A percentile compares a stretch with the other conserved stretches of the same genome.
phyloP scores from a whole-genome alignment of 768 basidiomycete species.

The Boletus eberwhitei region DNA sequence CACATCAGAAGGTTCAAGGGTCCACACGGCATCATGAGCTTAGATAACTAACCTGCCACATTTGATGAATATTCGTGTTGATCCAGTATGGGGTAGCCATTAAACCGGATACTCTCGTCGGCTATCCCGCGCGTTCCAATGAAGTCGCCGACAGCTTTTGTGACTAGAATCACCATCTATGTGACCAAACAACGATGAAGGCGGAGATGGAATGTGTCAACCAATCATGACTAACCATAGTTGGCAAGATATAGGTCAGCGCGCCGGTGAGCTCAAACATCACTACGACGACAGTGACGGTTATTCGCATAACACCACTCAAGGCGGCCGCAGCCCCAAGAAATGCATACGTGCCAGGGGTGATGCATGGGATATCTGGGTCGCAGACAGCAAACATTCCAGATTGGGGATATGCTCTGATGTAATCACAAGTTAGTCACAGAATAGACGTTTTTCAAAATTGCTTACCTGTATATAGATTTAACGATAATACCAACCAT shows the following conservation, averaged over 20 bases:
- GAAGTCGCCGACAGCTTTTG: constrained; percentile 95
- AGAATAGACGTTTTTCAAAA: too few relatives aligned
- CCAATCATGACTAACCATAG: constrained; percentile 66
- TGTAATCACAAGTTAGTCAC: not conserved
- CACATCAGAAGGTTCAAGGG: constrained; percentile 1
- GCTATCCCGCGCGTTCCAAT: constrained; percentile 93
- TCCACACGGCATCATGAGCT: constrained; percentile 1
- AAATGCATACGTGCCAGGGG: constrained; percentile 97
- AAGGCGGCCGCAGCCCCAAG: constrained; percentile 95
- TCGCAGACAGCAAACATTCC: constrained; percentile 89
- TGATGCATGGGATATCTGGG: constrained; percentile 94
- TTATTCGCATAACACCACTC: constrained; percentile 95
- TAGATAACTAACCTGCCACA: constrained; percentile 65
- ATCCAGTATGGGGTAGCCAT: constrained; percentile 95
- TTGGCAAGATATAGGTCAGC: constrained; percentile 93
- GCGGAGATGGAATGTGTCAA: constrained; percentile 3
- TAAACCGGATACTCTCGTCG: constrained; percentile 95
- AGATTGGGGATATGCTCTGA: constrained; percentile 75
- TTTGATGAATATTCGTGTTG: constrained; percentile 93
- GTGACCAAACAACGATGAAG: constrained; percentile 11
- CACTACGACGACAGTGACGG: constrained; percentile 96
- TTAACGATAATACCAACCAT: constrained; percentile 98
- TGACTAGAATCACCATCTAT: constrained; percentile 93
- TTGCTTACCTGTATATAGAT: constrained; percentile 83
- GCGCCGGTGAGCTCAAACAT: constrained; percentile 99